These are phyloP conservation scores for Tricholomella constricta DNA, from an alignment of 768 basidiomycete species.

Conservation along the genomic window DNA sequence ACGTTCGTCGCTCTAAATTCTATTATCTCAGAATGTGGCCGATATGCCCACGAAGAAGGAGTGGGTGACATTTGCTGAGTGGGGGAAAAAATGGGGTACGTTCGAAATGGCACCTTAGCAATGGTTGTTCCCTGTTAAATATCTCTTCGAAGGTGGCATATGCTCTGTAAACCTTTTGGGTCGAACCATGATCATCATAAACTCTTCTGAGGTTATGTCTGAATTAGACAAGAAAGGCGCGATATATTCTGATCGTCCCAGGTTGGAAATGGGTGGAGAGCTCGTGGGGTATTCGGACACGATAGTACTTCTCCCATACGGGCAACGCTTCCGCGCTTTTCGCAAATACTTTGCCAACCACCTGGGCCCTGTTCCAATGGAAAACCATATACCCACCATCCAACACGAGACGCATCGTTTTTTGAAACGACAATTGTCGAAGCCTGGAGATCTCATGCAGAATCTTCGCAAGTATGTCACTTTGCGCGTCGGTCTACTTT, in stretches of 20 bases:
- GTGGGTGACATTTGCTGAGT: constrained; percentile 52
- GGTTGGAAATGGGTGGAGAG: constrained; percentile 52
- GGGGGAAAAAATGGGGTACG: constrained; percentile 55
- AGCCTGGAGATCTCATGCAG: constrained; percentile 30
- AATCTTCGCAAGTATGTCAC: constrained; percentile 43
- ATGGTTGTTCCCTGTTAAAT: constrained; percentile 12
- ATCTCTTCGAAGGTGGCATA: constrained; percentile 33
- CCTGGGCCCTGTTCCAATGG: constrained; percentile 36
- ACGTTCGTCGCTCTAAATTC: neutral
- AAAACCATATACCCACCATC: constrained; percentile 31
- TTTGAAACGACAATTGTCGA: constrained; percentile 34
- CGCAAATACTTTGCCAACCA: constrained; percentile 45
- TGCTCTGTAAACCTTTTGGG: constrained; percentile 44
- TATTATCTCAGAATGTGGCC: constrained; percentile 42
- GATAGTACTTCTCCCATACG: constrained; percentile 45
- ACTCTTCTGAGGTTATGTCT: constrained; percentile 43
- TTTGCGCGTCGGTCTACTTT: neutral
- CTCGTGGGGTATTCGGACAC: constrained; percentile 50
- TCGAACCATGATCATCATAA: constrained; percentile 49
- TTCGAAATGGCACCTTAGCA: constrained; percentile 13
- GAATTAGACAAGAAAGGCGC: constrained; percentile 49
- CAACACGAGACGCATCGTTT: constrained; percentile 36
- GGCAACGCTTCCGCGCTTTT: constrained; percentile 43
- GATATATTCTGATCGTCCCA: constrained; percentile 50
- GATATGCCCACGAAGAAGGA: constrained; percentile 46